Percentiles rank a stretch among this genome's conserved stretches.
phyloP scores from a whole-genome alignment of 305 asterid species.

The Fraxinus xanthoxyloides region DNA sequence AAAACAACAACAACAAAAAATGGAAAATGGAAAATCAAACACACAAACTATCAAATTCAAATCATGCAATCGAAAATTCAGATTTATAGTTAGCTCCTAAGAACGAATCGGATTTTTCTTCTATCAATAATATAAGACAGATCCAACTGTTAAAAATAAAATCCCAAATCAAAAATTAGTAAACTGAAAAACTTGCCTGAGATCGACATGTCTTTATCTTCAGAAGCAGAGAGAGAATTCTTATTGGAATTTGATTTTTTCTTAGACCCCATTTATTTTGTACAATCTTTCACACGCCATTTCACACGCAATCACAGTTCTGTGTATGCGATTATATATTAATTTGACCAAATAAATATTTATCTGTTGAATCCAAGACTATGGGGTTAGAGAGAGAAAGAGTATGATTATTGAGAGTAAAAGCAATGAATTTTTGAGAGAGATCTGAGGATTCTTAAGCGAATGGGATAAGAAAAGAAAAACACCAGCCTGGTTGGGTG shows the following conservation, averaged over 20 bases:
- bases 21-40: not conserved
- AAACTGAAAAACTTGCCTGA: not conserved
- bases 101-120: not conserved
- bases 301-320: slow-evolving; percentile 14
- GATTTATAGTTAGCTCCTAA: not conserved
- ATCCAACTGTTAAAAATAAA: not conserved
- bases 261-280: not conserved
- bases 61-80: not conserved
- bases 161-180: not conserved
- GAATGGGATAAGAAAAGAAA: not conserved
- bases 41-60: not conserved
- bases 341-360: not conserved
- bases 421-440: slow-evolving; percentile 16
- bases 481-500: not conserved
- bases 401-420: not conserved
- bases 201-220: not conserved
- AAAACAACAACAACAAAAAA: not conserved
- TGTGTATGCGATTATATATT: not conserved
- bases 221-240: not conserved
- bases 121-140: not conserved
- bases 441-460: slow-evolving; percentile 20
- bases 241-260: not conserved
- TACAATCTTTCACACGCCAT: slow-evolving; percentile 25
- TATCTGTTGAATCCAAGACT: slow-evolving; percentile 2
- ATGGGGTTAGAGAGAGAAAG: not conserved